A percentile compares a stretch with the other conserved stretches of the same genome.
These are phyloP conservation scores for Mollisia scopiformis DNA, from an alignment of 2,329 filamentous ascomycete species.

Conservation along the genomic window DNA sequence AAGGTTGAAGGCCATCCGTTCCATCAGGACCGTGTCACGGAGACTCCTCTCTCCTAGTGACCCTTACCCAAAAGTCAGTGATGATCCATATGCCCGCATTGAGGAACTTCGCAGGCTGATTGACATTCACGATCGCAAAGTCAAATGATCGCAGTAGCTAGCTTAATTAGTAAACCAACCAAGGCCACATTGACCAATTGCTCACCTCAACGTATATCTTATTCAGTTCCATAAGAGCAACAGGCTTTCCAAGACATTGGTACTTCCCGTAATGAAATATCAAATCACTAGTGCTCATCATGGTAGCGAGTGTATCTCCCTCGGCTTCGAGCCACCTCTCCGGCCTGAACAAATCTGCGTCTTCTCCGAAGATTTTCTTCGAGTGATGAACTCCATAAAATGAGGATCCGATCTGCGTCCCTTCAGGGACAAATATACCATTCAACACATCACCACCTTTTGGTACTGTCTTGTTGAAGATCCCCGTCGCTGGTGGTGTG, in stretches of 20 bases:
- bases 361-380: constrained; percentile 41
- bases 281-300: constrained; percentile 33
- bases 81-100: constrained; percentile 16
- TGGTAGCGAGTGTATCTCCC: not conserved
- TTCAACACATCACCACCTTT: constrained; percentile 18
- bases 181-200: not conserved
- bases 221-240: constrained; percentile 52
- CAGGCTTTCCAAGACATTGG: constrained; percentile 49
- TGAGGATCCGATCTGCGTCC: constrained; percentile 23
- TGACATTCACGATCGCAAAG: constrained; percentile 18
- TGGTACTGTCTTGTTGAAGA: constrained; percentile 13
- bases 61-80: not conserved
- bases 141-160: constrained; percentile 23
- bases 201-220: constrained; percentile 52
- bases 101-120: constrained; percentile 16
- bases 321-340: constrained; percentile 47
- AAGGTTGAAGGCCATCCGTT: too few relatives aligned
- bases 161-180: not conserved
- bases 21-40: too few relatives aligned
- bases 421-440: constrained; percentile 19
- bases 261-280: constrained; percentile 49
- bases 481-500: constrained; percentile 44
- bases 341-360: constrained; percentile 47
- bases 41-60: not conserved
- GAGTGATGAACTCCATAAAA: constrained; percentile 39